A percentile compares a stretch with the other conserved stretches of the same genome.
phyloP scores from a whole-genome alignment of 2,329 filamentous ascomycete species.

The Magnaporthiopsis rhizophila region DNA sequence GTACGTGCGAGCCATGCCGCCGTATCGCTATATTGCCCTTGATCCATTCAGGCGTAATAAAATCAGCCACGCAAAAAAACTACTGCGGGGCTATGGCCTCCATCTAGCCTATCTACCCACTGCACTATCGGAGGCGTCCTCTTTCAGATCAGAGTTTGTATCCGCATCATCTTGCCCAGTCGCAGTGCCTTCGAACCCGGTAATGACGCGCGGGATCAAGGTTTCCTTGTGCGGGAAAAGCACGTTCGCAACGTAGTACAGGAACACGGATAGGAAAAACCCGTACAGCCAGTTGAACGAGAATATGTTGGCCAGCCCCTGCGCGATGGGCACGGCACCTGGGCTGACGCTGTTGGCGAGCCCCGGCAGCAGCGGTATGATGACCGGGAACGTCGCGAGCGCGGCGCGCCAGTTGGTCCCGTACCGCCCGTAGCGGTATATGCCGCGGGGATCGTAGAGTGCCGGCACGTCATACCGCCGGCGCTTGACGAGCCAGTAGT shows the following conservation, averaged over 20 bases:
- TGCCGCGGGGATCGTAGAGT: slow-evolving; percentile 32
- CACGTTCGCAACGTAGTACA: slow-evolving; percentile 44
- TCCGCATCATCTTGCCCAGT: neutral
- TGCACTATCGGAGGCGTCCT: too few species aligned
- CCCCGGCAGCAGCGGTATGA: slow-evolving; percentile 24
- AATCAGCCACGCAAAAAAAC: too few species aligned
- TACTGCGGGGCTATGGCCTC: too few species aligned
- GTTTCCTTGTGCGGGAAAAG: slow-evolving; percentile 39
- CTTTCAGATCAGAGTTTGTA: neutral
- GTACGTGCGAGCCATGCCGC: too few species aligned
- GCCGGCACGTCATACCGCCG: slow-evolving; percentile 30
- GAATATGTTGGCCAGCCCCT: slow-evolving; percentile 47
- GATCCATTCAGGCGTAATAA: too few species aligned
- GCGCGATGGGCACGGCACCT: slow-evolving; percentile 14
- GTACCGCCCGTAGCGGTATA: slow-evolving; percentile 25
- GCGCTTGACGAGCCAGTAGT: slow-evolving; percentile 31
- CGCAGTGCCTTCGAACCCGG: neutral
- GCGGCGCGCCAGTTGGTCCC: slow-evolving; percentile 19
- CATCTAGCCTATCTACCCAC: too few species aligned
- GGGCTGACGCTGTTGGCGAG: slow-evolving; percentile 18
- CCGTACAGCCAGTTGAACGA: slow-evolving; percentile 60
- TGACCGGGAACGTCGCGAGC: slow-evolving; percentile 17
- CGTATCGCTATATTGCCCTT: too few species aligned
- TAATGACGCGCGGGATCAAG: slow-evolving; percentile 16
- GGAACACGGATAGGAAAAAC: slow-evolving; percentile 44